Evolutionary conservation across 345 rosid species (phyloP).

Genomic region (Lenwebbia sp.): DNA sequence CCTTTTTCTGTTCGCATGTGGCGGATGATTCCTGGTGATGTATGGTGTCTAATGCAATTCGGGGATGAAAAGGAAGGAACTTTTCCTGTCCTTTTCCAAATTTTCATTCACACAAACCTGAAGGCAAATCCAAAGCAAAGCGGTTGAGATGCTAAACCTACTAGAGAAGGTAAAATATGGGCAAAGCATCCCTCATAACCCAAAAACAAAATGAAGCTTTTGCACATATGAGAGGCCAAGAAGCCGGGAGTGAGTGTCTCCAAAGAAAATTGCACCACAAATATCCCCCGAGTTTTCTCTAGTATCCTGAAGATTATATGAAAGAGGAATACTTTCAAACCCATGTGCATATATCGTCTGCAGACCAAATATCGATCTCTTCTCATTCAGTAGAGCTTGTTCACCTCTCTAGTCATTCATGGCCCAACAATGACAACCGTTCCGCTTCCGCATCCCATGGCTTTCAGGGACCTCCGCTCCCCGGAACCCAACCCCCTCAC

Average conservation of each 20-base stretch:
- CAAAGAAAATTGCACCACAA: not conserved
- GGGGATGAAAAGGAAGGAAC: not conserved
- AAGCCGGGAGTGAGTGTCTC: constrained; percentile 4
- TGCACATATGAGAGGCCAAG: constrained; percentile 9
- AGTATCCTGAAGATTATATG: constrained; percentile 13
- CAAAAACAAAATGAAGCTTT: not conserved
- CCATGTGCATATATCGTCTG: not conserved
- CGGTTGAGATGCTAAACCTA: constrained; percentile 14
- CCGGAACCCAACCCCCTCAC: not conserved
- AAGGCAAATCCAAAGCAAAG: not conserved
- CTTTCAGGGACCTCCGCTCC: constrained; percentile 13
- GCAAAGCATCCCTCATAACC: not conserved
- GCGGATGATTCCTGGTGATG: not conserved
- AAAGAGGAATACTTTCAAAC: not conserved
- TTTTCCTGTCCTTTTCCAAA: not conserved
- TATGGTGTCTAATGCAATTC: not conserved
- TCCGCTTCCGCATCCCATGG: constrained; percentile 61
- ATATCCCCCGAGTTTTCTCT: constrained; percentile 11
- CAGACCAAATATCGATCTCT: not conserved
- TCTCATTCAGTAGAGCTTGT: not conserved
- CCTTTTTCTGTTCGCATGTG: not conserved
- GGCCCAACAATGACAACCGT: constrained; percentile 27
- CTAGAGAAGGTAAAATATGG: constrained; percentile 17
- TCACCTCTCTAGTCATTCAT: not conserved
- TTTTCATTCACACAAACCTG: not conserved